phyloP scores from a whole-genome alignment of 805 yeast species.

The Diddensiella santjacobensis region DNA sequence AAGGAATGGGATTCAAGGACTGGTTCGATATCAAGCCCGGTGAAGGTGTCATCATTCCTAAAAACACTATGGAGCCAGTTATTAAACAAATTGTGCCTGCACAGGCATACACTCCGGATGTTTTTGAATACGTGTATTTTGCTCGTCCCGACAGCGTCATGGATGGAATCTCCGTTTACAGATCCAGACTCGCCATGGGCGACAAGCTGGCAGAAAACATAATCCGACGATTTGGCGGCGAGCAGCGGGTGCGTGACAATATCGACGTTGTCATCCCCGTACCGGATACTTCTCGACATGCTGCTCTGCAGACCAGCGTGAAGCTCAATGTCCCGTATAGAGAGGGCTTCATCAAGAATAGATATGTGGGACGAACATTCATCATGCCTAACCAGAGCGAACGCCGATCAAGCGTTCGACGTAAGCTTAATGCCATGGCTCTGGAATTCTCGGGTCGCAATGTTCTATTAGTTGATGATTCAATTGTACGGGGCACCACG shows the following conservation, averaged over 20 bases:
- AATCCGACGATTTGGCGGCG: constrained; percentile 39
- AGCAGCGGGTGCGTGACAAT: constrained; percentile 42
- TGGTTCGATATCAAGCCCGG: constrained; percentile 89
- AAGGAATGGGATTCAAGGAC: constrained; percentile 80
- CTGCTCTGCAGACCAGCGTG: constrained; percentile 90
- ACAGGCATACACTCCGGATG: constrained; percentile 83
- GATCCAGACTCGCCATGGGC: constrained; percentile 93
- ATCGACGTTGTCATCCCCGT: constrained; percentile 97
- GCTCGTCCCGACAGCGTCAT: constrained; percentile 96
- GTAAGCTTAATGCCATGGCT: constrained; percentile 94
- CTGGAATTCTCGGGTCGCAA: constrained; percentile 81
- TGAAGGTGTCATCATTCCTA: constrained; percentile 92
- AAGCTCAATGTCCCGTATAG: constrained; percentile 77
- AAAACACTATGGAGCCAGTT: constrained; percentile 68
- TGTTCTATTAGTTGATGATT: constrained; percentile 91
- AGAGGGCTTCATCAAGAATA: constrained; percentile 95
- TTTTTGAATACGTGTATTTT: constrained; percentile 95
- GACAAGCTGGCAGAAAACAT: constrained; percentile 77
- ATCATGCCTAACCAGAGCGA: constrained; percentile 98
- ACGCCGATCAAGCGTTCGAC: constrained; percentile 87
- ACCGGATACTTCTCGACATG: constrained; percentile 96
- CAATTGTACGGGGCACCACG: constrained; percentile 97
- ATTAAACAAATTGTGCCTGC: constrained; percentile 81
- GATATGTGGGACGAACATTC: constrained; percentile 96
- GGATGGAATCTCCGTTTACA: constrained; percentile 95